A percentile compares a stretch with the other conserved stretches of the same genome.
Evolutionary conservation across 768 basidiomycete genomes (phyloP).

Genomic region (Hygrophoropsis aurantiaca): DNA sequence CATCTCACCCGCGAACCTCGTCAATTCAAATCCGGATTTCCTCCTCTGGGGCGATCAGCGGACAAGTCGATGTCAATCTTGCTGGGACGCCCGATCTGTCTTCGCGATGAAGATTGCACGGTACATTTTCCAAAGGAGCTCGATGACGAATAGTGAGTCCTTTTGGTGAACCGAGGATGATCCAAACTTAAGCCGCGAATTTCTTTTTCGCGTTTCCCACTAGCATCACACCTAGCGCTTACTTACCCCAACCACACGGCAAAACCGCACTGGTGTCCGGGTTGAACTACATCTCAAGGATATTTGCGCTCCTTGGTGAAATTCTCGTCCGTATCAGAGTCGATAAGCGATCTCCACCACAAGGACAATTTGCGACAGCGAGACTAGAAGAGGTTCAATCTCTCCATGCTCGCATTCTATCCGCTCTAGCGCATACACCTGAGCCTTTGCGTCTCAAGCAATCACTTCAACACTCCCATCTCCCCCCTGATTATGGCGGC

Average conservation of each 20-base stretch:
- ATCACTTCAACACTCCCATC: constrained; percentile 44
- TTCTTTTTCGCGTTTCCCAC: constrained; percentile 13
- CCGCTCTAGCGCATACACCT: constrained; percentile 74
- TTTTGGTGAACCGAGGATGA: constrained; percentile 27
- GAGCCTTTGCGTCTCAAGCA: constrained; percentile 72
- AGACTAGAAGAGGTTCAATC: constrained; percentile 83
- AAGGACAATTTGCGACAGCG: constrained; percentile 82
- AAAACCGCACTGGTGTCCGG: constrained; percentile 85
- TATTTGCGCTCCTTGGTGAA: constrained; percentile 83
- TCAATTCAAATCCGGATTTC: constrained; percentile 4
- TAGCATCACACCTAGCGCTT: constrained; percentile 82
- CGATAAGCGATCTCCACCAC: constrained; percentile 83
- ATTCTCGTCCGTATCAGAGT: constrained; percentile 85
- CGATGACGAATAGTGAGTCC: constrained; percentile 84
- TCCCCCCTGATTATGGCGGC: constrained; percentile 62
- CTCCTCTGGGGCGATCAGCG: constrained; percentile 41
- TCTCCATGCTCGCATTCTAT: constrained; percentile 73
- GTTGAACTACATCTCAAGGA: constrained; percentile 82
- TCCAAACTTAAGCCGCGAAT: constrained; percentile 17
- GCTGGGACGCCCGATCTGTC: constrained; percentile 78
- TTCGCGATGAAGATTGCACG: constrained; percentile 89
- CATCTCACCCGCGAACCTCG: constrained; percentile 1
- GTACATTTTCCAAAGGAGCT: constrained; percentile 86
- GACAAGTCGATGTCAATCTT: constrained; percentile 90
- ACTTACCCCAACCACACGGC: constrained; percentile 84